phyloP scores from a whole-genome alignment of 164 flowering plant genomes.

The Houttuynia cordata region DNA sequence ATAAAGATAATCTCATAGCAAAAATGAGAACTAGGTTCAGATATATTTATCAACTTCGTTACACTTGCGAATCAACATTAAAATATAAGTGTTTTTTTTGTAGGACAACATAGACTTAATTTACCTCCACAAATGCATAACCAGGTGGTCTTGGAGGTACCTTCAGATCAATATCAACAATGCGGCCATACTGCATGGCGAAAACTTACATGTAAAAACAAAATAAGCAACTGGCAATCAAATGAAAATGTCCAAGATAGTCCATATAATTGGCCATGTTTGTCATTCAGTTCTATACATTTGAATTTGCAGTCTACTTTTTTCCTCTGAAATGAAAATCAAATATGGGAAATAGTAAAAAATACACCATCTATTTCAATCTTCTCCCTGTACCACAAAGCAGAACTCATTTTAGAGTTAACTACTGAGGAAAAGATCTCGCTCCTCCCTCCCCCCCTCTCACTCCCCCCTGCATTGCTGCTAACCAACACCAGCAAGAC shows the following conservation, averaged over 20 bases:
- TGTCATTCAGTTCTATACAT: not conserved
- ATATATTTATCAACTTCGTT: too few species aligned
- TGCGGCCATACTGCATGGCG: conserved; percentile 60
- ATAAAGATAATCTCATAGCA: not conserved
- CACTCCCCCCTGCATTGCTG: not conserved
- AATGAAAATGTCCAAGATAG: not conserved
- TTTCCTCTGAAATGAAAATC: too few species aligned
- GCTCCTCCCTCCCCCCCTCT: not conserved
- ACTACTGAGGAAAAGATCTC: too few species aligned
- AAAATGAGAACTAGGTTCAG: too few species aligned
- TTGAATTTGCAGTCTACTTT: too few species aligned
- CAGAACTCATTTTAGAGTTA: not conserved
- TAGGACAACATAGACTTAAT: not conserved
- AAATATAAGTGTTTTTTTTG: too few species aligned
- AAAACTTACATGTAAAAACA: too few species aligned
- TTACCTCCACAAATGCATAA: conserved; percentile 84
- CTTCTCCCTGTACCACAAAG: not conserved
- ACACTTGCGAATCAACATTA: not conserved
- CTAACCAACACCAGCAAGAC: too few species aligned
- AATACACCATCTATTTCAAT: too few species aligned
- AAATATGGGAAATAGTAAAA: too few species aligned
- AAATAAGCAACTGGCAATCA: too few species aligned
- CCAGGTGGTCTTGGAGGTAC: conserved; percentile 91
- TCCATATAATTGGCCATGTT: not conserved
- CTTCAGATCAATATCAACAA: conserved; percentile 69